phyloP scores from a whole-genome alignment of 768 basidiomycete species.

The Dictyophora rubrovolvata region DNA sequence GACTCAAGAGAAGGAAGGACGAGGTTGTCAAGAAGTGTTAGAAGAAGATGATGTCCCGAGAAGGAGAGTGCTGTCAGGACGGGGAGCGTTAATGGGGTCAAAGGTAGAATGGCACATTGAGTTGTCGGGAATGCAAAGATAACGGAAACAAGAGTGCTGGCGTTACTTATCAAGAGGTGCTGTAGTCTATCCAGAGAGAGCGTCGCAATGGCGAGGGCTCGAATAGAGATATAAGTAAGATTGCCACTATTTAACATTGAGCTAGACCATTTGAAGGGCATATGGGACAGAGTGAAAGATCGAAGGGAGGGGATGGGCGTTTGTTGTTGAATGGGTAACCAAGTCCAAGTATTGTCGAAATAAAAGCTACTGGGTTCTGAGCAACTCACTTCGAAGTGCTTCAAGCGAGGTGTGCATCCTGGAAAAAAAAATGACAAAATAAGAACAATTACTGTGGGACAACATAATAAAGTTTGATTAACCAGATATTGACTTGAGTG shows the following conservation, averaged over 20 bases:
- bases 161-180: conserved; percentile 52
- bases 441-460: not conserved
- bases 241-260: conserved; percentile 43
- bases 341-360: conserved; percentile 49
- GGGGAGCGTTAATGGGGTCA: conserved; percentile 41
- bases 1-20: conserved; percentile 46
- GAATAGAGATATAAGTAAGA: conserved; percentile 31
- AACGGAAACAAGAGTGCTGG: conserved; percentile 38
- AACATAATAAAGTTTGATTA: not conserved
- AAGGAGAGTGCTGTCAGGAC: conserved; percentile 46
- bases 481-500: conserved; percentile 68
- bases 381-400: conserved; percentile 70
- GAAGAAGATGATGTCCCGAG: conserved; percentile 59
- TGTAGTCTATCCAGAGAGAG: conserved; percentile 60
- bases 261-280: conserved; percentile 71
- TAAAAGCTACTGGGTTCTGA: conserved; percentile 47
- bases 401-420: conserved; percentile 66
- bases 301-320: conserved; percentile 37
- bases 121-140: conserved; percentile 54
- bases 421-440: conserved; percentile 10
- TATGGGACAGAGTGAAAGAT: conserved; percentile 55
- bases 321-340: conserved; percentile 40
- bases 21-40: conserved; percentile 51
- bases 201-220: conserved; percentile 52
- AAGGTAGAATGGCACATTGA: conserved; percentile 52